Conservation (phyloP, 371 early-diverging fungal genomes). For the Rhizopus arrhizus region DNA sequence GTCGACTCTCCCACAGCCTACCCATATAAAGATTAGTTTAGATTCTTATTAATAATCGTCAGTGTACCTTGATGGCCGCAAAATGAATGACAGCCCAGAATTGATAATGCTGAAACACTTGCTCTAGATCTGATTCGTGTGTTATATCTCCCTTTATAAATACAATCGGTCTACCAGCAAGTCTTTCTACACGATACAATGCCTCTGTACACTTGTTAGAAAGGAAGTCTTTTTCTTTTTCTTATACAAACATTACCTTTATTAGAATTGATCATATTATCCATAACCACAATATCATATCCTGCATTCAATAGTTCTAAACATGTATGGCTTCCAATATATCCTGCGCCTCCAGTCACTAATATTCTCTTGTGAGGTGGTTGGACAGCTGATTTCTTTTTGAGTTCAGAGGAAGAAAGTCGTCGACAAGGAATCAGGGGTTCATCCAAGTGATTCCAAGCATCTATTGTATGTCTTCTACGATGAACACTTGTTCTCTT, state of each 20-base stretch:
- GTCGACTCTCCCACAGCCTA: constrained; percentile 67
- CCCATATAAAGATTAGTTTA: background rate
- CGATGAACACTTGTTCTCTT: constrained; percentile 9
- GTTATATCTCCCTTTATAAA: constrained; percentile 51
- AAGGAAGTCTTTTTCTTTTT: background rate
- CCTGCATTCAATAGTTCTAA: constrained; percentile 74
- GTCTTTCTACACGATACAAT: constrained; percentile 45
- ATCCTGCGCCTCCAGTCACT: constrained; percentile 92
- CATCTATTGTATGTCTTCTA: constrained; percentile 27
- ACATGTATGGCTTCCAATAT: constrained; percentile 89
- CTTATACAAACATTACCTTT: constrained; percentile 29
- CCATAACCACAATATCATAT: constrained; percentile 77
- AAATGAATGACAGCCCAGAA: constrained; percentile 87
- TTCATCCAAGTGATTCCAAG: constrained; percentile 22
- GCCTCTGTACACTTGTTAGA: constrained; percentile 37
- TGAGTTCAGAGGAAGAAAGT: constrained; percentile 9
- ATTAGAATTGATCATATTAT: constrained; percentile 74
- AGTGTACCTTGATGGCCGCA: constrained; percentile 76
- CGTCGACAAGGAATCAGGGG: constrained; percentile 19
- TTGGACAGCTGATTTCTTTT: constrained; percentile 15
- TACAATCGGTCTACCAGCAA: constrained; percentile 45
- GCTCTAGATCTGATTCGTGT: constrained; percentile 47
- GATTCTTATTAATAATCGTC: background rate
- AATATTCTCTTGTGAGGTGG: constrained; percentile 56
- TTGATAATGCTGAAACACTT: constrained; percentile 66